phyloP scores from a whole-genome alignment of 2,329 filamentous ascomycete species.

The Alternaria viburni region DNA sequence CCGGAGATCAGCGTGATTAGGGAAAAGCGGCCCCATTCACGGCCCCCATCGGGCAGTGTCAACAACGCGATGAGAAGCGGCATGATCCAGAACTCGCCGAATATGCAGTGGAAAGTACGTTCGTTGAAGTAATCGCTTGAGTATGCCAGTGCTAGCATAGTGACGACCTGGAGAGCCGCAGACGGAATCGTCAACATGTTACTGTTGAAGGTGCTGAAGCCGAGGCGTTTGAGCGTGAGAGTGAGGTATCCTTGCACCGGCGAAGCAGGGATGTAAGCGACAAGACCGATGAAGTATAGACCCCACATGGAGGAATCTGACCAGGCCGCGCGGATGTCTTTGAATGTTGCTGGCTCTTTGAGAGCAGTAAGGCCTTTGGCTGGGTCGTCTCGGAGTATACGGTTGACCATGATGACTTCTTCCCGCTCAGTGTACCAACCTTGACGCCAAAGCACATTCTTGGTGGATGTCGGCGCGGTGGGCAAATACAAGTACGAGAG shows the following conservation, averaged over 20 bases:
- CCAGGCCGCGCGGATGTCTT: conserved; percentile 58
- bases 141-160: conserved; percentile 52
- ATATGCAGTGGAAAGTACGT: conserved; percentile 56
- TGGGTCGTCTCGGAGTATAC: conserved; percentile 62
- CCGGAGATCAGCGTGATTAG: conserved; percentile 49
- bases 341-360: conserved; percentile 57
- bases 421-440: conserved; percentile 72
- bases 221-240: conserved; percentile 47
- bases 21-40: conserved; percentile 49
- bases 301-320: conserved; percentile 63
- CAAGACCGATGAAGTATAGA: conserved; percentile 58
- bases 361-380: conserved; percentile 64
- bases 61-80: conserved; percentile 50
- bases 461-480: conserved; percentile 58
- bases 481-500: conserved; percentile 46
- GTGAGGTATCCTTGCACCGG: conserved; percentile 50
- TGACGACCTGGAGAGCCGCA: conserved; percentile 58
- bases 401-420: conserved; percentile 72
- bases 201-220: conserved; percentile 51
- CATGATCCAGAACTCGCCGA: conserved; percentile 52
- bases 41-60: conserved; percentile 40
- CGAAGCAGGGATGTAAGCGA: conserved; percentile 42
- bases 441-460: conserved; percentile 50
- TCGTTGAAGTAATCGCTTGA: conserved; percentile 59
- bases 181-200: conserved; percentile 52